Percentiles rank a stretch among this genome's conserved stretches.
phyloP scores from a whole-genome alignment of 208 protist genomes.

The Wallacemonas rigidus region DNA sequence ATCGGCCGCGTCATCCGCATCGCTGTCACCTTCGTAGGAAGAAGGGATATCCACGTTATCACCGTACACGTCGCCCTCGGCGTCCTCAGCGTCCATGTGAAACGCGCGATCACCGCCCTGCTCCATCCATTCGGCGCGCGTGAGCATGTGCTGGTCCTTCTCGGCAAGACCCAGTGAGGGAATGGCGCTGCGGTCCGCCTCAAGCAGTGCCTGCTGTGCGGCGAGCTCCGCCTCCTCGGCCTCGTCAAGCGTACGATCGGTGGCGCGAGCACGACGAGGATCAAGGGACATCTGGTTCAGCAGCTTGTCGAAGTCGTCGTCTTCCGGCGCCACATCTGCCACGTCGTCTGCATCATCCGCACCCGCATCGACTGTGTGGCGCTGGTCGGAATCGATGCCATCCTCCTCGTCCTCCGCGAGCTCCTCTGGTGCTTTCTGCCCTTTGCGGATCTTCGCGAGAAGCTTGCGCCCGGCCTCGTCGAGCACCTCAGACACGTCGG shows the following conservation, averaged over 20 bases:
- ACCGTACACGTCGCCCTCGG: slow-evolving; percentile 21
- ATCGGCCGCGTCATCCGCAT: neutral
- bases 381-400: neutral
- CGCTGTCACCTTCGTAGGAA: slow-evolving; percentile 43
- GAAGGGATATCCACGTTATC: slow-evolving; percentile 61
- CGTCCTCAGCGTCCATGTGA: slow-evolving; percentile 59
- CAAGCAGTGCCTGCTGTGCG: slow-evolving; percentile 44
- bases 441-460: slow-evolving; percentile 23
- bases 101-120: slow-evolving; percentile 72
- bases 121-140: slow-evolving; percentile 71
- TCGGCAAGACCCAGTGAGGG: slow-evolving; percentile 39
- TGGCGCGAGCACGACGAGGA: slow-evolving; percentile 62
- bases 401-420: slow-evolving; percentile 20
- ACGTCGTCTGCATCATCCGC: slow-evolving; percentile 12
- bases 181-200: slow-evolving; percentile 59
- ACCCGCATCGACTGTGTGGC: neutral
- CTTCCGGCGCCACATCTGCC: slow-evolving; percentile 1
- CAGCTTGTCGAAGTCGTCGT: slow-evolving; percentile 77
- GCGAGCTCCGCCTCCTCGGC: slow-evolving; percentile 45
- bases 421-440: slow-evolving; percentile 1
- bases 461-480: slow-evolving; percentile 10
- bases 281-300: slow-evolving; percentile 68
- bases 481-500: slow-evolving; percentile 13
- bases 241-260: slow-evolving; percentile 61
- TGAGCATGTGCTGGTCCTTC: slow-evolving; percentile 50